Conservation (phyloP, 108 stramenopile genomes). For the Skeletonema marinoi region DNA sequence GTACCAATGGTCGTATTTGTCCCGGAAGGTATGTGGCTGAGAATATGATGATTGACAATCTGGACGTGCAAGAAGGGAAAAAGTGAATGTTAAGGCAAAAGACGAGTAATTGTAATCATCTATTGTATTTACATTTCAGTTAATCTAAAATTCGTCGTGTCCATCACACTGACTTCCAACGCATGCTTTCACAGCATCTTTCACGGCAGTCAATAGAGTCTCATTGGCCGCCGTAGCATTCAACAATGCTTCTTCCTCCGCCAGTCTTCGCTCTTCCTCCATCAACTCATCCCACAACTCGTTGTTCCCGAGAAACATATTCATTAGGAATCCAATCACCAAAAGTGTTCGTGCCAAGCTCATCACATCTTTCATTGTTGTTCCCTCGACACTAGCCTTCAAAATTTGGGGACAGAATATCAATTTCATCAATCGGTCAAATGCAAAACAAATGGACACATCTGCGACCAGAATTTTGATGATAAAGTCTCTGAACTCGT, state of each 20-base stretch:
- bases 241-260: constrained; percentile 31
- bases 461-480: constrained; percentile 80
- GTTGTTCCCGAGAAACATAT: constrained; percentile 80
- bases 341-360: constrained; percentile 65
- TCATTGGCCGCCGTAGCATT: constrained; percentile 17
- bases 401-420: constrained; percentile 92
- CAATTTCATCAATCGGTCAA: constrained; percentile 93
- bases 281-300: constrained; percentile 82
- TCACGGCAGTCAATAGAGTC: background rate
- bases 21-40: too few species aligned
- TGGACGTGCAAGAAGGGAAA: too few species aligned
- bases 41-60: too few species aligned
- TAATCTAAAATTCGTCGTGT: background rate
- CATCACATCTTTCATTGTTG: constrained; percentile 85
- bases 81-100: too few species aligned
- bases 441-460: constrained; percentile 79
- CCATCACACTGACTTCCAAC: background rate
- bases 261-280: constrained; percentile 69
- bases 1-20: too few species aligned
- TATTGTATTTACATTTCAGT: background rate
- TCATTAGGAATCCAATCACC: constrained; percentile 81
- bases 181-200: background rate
- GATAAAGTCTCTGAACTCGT: constrained; percentile 88
- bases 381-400: constrained; percentile 89
- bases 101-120: too few species aligned